phyloP scores from a whole-genome alignment of 345 rosid genomes.

The Gossypium thurberi region DNA sequence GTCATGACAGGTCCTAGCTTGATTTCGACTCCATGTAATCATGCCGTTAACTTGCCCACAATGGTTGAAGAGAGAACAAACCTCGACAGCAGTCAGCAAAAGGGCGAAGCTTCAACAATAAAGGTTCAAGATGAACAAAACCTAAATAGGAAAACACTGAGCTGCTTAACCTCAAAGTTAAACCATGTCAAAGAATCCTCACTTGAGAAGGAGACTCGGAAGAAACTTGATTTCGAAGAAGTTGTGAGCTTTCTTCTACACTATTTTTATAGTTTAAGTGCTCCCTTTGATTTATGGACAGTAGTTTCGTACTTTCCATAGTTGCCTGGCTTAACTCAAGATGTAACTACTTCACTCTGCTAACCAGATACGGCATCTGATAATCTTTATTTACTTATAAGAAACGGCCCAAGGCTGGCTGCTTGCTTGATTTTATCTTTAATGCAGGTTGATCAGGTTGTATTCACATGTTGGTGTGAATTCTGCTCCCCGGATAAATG shows the following conservation, averaged over 20 bases:
- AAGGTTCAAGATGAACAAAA: conserved; percentile 7
- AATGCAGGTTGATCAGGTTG: background rate
- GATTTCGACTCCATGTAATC: conserved; percentile 20
- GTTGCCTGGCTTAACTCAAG: background rate
- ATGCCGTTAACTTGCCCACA: background rate
- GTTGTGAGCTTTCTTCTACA: conserved; percentile 25
- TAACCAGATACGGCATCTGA: background rate
- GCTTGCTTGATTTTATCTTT: background rate
- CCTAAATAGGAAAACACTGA: conserved; percentile 8
- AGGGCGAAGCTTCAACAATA: conserved; percentile 3
- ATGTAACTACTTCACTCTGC: background rate
- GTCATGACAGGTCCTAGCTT: conserved; percentile 11
- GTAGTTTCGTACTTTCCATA: background rate
- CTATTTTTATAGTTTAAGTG: background rate
- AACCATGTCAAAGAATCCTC: conserved; percentile 9
- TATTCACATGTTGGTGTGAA: background rate
- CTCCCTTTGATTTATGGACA: background rate
- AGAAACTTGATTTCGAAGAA: conserved; percentile 31
- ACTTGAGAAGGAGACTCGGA: conserved; percentile 13
- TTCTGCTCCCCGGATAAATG: background rate
- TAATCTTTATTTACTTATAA: background rate
- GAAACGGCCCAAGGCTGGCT: background rate
- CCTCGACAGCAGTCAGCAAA: background rate
- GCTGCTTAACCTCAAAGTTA: background rate
- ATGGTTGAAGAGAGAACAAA: background rate